Conservation (phyloP, 257 asterid genomes). For the Craterostigma plantagineum region DNA sequence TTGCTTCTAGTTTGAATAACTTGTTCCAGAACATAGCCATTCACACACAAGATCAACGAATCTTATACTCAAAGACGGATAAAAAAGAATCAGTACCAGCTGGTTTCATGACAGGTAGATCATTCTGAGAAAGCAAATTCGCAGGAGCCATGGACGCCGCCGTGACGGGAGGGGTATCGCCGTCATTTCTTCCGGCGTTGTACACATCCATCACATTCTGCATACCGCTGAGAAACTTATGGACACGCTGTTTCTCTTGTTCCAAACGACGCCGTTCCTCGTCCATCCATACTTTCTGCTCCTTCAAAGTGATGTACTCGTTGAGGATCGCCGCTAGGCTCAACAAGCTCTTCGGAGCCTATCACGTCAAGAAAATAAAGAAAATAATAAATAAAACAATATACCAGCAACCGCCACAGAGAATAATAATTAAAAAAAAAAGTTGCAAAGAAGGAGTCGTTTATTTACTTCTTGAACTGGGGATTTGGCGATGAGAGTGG, state of each 20-base stretch:
- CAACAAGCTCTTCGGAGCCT: constrained; percentile 85
- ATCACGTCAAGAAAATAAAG: not conserved
- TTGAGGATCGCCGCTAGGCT: constrained; percentile 68
- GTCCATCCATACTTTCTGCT: constrained; percentile 52
- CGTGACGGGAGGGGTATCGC: constrained; percentile 16
- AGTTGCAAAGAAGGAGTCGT: not conserved
- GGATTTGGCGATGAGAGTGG: constrained; percentile 51
- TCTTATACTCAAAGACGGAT: not conserved
- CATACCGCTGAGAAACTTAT: constrained; percentile 58
- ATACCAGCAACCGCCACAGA: not conserved
- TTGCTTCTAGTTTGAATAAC: too few relatives aligned
- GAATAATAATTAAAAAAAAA: not conserved
- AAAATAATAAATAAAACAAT: constrained; percentile 2
- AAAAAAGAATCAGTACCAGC: constrained; percentile 19
- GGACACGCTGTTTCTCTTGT: constrained; percentile 53
- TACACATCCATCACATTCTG: constrained; percentile 66
- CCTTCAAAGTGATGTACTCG: constrained; percentile 73
- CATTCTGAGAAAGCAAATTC: constrained; percentile 13
- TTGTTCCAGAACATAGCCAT: too few relatives aligned
- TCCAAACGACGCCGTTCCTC: constrained; percentile 63
- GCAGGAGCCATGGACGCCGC: constrained; percentile 11
- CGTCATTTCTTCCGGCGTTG: constrained; percentile 17
- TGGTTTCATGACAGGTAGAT: constrained; percentile 15
- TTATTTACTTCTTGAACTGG: constrained; percentile 50
- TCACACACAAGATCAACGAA: not conserved